Percentiles rank a stretch among this genome's conserved stretches.
Conservation (phyloP, 2,329 filamentous ascomycete genomes). For the Cladosporium sp. region DNA sequence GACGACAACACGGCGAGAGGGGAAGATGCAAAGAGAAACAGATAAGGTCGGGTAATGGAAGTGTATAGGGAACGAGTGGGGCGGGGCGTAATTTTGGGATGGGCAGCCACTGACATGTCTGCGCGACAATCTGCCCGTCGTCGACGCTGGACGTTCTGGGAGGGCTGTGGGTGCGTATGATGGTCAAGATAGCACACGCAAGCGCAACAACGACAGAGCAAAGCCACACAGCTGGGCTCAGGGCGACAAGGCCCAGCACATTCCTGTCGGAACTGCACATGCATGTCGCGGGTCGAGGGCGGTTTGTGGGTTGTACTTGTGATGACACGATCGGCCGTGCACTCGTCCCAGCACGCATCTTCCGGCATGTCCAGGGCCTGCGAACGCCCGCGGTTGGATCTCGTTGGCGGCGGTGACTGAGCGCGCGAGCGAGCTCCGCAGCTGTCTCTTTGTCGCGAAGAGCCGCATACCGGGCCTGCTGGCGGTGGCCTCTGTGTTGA, state of each 20-base stretch:
- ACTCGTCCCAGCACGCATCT: neutral
- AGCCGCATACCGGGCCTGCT: neutral
- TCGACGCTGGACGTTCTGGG: neutral
- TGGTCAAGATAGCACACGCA: neutral
- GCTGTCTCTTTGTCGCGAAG: constrained; percentile 2
- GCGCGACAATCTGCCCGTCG: neutral
- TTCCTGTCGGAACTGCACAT: neutral
- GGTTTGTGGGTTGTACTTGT: neutral
- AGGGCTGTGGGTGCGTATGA: neutral
- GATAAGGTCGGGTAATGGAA: neutral
- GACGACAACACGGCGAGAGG: neutral
- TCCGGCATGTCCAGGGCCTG: neutral
- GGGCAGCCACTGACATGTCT: neutral
- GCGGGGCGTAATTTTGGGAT: constrained; percentile 1
- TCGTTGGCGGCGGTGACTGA: neutral
- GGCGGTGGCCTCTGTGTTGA: neutral
- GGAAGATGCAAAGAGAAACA: neutral
- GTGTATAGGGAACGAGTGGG: constrained; percentile 1
- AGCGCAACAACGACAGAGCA: neutral
- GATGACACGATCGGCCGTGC: constrained; percentile 2
- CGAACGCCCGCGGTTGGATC: constrained; percentile 2
- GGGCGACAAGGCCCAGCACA: neutral
- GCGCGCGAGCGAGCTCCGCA: constrained; percentile 1
- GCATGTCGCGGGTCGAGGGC: neutral
- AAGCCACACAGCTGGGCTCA: neutral